Percentiles rank a stretch among this genome's conserved stretches.
phyloP scores from a whole-genome alignment of 2,329 filamentous ascomycete genomes.

The Ascocoryne sarcoides region DNA sequence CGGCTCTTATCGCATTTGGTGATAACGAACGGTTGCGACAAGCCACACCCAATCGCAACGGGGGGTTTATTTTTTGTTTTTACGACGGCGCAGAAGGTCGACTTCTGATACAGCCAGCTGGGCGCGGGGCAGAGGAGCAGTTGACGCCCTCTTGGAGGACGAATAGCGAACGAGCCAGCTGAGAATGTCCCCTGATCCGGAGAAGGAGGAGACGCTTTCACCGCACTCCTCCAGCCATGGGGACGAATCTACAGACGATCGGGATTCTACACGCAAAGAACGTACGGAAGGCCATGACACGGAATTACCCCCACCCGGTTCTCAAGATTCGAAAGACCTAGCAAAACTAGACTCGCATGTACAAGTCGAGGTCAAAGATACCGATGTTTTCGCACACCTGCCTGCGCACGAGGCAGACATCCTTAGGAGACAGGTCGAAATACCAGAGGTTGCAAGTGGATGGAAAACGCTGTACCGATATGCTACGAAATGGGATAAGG shows the following conservation, averaged over 20 bases:
- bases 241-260: slow-evolving; percentile 16
- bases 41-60: too few species aligned
- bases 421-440: slow-evolving; percentile 58
- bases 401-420: slow-evolving; percentile 57
- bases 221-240: slow-evolving; percentile 17
- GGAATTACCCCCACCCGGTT: slow-evolving; percentile 52
- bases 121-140: too few species aligned
- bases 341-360: slow-evolving; percentile 26
- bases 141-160: too few species aligned
- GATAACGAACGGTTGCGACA: too few species aligned
- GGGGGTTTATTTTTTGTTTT: too few species aligned
- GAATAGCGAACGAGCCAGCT: too few species aligned
- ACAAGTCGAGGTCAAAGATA: slow-evolving; percentile 28
- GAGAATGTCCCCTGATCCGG: too few species aligned
- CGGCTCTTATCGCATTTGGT: too few species aligned
- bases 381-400: slow-evolving; percentile 53
- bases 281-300: slow-evolving; percentile 35
- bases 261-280: slow-evolving; percentile 13
- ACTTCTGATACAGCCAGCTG: too few species aligned
- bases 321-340: slow-evolving; percentile 51
- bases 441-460: slow-evolving; percentile 55
- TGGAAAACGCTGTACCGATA: slow-evolving; percentile 51
- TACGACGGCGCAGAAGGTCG: too few species aligned
- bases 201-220: slow-evolving; percentile 16
- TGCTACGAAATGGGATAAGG: slow-evolving; percentile 41